phyloP scores from a whole-genome alignment of 1,139 yeast species.

The Insectozyma bohioensis region DNA sequence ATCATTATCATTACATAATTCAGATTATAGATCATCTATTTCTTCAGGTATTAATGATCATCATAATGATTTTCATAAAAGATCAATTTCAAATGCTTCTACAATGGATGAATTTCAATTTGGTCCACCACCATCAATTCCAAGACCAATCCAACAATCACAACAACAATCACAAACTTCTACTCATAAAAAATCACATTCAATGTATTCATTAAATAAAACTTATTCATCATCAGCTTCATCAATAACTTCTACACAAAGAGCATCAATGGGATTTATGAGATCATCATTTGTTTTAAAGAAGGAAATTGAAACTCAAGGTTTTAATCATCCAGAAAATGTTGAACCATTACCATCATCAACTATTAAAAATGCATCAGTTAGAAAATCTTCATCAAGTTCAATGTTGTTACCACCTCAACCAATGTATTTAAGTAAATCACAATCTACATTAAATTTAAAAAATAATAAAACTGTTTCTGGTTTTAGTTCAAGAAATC shows the following conservation, averaged over 20 bases:
- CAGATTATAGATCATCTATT: conserved; percentile 33
- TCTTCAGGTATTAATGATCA: conserved; percentile 18
- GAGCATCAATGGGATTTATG: conserved; percentile 43
- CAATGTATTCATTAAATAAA: conserved; percentile 12
- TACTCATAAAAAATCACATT: conserved; percentile 6
- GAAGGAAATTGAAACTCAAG: conserved; percentile 28
- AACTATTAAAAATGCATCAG: conserved; percentile 7
- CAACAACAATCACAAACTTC: conserved; percentile 6
- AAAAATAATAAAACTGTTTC: background rate
- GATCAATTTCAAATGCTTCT: conserved; percentile 10
- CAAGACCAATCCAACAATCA: conserved; percentile 4
- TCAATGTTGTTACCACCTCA: conserved; percentile 2
- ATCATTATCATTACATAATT: conserved; percentile 42
- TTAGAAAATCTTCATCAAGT: conserved; percentile 4
- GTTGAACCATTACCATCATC: conserved; percentile 19
- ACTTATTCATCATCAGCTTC: conserved; percentile 16
- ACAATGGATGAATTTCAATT: conserved; percentile 14
- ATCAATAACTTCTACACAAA: conserved; percentile 15
- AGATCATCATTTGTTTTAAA: conserved; percentile 39
- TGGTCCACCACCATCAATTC: conserved; percentile 7
- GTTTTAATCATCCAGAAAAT: conserved; percentile 34
- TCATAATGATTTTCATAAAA: conserved; percentile 7
- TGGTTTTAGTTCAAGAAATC: too few relatives aligned
- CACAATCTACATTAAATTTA: conserved; percentile 5
- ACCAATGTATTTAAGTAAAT: conserved; percentile 6